These are phyloP conservation scores for Limnomonas spitsbergensis DNA, from an alignment of 139 green algal species.

Conservation along the genomic window DNA sequence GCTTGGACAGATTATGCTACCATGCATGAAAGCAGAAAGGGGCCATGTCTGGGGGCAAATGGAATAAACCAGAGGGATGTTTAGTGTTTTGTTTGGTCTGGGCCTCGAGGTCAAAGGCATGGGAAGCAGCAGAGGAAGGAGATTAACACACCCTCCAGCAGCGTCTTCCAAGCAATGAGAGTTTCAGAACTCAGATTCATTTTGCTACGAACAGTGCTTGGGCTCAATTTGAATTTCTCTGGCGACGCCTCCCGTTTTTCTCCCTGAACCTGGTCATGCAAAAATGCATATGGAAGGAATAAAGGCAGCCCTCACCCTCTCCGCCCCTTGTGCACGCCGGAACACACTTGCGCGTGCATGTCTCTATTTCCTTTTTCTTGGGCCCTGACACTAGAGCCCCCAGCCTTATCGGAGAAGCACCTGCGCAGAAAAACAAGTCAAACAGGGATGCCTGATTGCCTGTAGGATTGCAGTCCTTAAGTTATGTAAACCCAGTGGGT, in stretches of 20 bases:
- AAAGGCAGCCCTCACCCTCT: slow-evolving; percentile 32
- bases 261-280: neutral
- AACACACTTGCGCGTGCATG: slow-evolving; percentile 67
- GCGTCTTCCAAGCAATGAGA: no score
- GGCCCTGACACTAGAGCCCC: slow-evolving; percentile 32
- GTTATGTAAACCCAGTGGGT: no score
- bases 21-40: neutral
- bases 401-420: slow-evolving; percentile 13
- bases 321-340: slow-evolving; percentile 67
- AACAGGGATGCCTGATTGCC: no score
- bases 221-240: neutral
- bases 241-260: neutral
- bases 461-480: no score
- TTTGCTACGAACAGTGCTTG: neutral
- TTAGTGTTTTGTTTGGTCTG: no score
- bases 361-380: slow-evolving; percentile 55
- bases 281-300: neutral
- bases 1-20: neutral
- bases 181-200: no score
- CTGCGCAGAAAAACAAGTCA: no score
- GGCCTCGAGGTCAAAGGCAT: no score
- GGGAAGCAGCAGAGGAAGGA: no score
- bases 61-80: no score
- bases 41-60: no score
- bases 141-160: no score